Base-by-base conservation (phyloP, 305 asterid genomes). In the Fraxinus ornus region DNA sequence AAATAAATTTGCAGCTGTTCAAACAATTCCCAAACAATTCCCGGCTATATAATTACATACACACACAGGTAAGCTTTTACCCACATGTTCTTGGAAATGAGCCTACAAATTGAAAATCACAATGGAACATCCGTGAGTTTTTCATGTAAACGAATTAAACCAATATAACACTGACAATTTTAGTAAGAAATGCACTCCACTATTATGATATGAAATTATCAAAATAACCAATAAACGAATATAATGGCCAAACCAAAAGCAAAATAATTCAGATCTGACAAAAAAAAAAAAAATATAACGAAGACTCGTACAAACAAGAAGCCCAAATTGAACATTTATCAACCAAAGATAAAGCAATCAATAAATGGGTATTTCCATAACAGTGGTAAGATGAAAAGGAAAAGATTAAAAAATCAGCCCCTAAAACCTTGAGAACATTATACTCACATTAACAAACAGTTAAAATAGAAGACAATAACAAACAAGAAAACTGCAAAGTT, bases 401-500 rank as follows among this genome's bases (percentile, higher is more conserved):
- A 30, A 52, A 17, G 13, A 49, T 37, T 37, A 41, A 41, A 64
- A 19, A 64, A 70, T 36, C 68, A 24, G 33, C 7, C 39, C 28
- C 26, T 15, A 71, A 75, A 73, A 55, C 37, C 15, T 70, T 52
- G 80, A 57, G 36, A 55, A 64, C 52, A 19, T 28, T 39, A 73
- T 62, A 88, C 81, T 76, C 68, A 83, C 86, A 78, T 32, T 37
- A 72, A 68, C 21, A 41, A 32, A 21, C 30, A 86, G 15, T 52
- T 66, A 78, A 13, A 47, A 47, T 71, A 79, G 83, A 78, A 66
- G 19, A 66, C 74, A 66, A 66, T 4, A 66, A 28, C 19, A 24
- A 15, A n/a, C 66, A 82, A 79, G 52, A 70, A 28, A 78, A 22
- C 41, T 39, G 78, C 17, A 66, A 22, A 76, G 49, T 66, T 73